Evolutionary conservation across 129 eudicot species (phyloP), one percentile per base, ranked within the genome.

Genomic region (Deinandra increscens): DNA sequence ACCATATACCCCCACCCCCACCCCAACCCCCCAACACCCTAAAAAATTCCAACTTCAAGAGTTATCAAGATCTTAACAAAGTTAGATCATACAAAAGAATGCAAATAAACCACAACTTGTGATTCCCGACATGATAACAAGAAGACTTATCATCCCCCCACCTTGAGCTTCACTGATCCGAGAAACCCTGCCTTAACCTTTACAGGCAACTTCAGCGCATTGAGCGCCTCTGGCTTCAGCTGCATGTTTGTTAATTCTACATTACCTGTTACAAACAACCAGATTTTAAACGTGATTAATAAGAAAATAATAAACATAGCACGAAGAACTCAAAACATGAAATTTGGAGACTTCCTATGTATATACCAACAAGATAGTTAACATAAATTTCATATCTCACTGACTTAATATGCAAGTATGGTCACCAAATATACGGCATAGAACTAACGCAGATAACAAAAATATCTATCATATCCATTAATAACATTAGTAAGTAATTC

Each of bases 181-280:
- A 94, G 97, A 78, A 94, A 94, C 69, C 99, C 99, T n/a, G 99
- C 96, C 80, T 94, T 94, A 20, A 94, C 99, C 85, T 80, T 94
- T 68, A 94, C 83, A 41, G 99, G 99, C 77, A 94, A 84, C 87
- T 94, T 89, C 71, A 94, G 65, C 18, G 97, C 97, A 70, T 94
- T 94, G 36, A 94, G 91, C 10, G 99, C 99, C 86, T 89, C 99
- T 14, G 99, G 99, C 81, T 94, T 94, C 74, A 94, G 81, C 66
- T 94, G 97, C 99, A 94, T 94, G 81, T 94, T 94, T 39, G 92
- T 85, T 59, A 94, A 78, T 75, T 94, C 99, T 50, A 94, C 99
- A 72, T 94, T 91, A 56, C 99, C 99, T 94, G 87, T 70, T 29
- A 46, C 59, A 72, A 60, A 60, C 70, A 61, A 67, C 29, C 69